Evolutionary conservation across 2,329 filamentous ascomycete genomes (phyloP), one percentile per base, ranked within the genome.

Genomic region (Cryphonectria naterciae): DNA sequence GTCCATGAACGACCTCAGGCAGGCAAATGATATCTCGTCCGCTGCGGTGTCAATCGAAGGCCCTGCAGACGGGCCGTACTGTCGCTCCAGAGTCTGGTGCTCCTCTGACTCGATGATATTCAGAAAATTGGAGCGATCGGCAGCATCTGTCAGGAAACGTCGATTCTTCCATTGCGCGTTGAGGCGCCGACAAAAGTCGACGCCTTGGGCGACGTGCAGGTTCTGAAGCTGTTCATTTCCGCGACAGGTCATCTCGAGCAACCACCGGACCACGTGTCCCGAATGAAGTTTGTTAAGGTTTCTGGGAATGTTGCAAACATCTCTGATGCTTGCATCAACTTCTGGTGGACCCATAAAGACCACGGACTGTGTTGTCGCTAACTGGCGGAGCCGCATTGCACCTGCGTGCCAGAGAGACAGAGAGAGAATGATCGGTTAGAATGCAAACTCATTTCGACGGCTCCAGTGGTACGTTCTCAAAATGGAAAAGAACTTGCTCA

Each of bases 321-420:
- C 86, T 0, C 86, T 74, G 43, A 92, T 90, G 72, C 85, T 89
- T 39, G 88, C 86, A 46, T 91, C 83, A 0, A 91, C 89, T 75
- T 92, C 89, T 0, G 85, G 86, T 0, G 89, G 88, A 0, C 86
- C 84, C 28, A 89, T 83, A 65, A 91, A 87, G 10, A 79, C 78
- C 0, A 92, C 77, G 0, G 85, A 86, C 69, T 92, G 89, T 0
- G 86, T 86, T 0, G 83, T 81, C 0, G 79, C 80, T 0, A 93
- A 80, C 62, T 91, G 86, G 1, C 91, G 83, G 0, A 92, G 78
- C 71, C 90, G 81, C 89, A 92, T 92, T 0, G 89, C 89, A 68
- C 89, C 90, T 88, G 10, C 32, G 56, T 65, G 32, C 32, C 3
- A 32, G 32, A 32, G 32, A 32, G 32, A 32, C 3, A 32, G 32